Evolutionary conservation across 2,329 filamentous ascomycete genomes (phyloP).

Genomic region (Cercospora sojina): DNA sequence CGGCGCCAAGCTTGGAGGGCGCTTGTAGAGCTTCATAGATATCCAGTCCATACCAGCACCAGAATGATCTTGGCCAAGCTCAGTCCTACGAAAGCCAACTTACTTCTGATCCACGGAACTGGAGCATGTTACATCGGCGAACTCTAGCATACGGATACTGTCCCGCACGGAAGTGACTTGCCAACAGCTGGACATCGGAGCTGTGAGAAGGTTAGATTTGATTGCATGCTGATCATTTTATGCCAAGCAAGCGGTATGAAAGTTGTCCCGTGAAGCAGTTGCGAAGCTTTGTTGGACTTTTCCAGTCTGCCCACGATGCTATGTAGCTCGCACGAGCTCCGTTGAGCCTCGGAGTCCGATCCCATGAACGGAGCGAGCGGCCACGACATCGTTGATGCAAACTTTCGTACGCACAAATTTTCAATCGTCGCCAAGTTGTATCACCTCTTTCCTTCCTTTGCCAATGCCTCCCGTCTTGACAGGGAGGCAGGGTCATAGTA

Average conservation of each 20-base stretch:
- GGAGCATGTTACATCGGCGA: neutral
- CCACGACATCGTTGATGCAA: too few species aligned
- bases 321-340: neutral
- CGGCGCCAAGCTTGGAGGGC: neutral
- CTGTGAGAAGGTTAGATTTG: neutral
- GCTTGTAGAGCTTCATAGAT: neutral
- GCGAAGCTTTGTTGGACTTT: too few species aligned
- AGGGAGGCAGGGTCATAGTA: slow-evolving; percentile 25
- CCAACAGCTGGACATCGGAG: neutral
- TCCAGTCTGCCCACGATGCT: neutral
- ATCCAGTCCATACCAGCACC: neutral
- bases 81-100: neutral
- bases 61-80: neutral
- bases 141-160: neutral
- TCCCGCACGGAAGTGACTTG: neutral
- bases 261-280: too few species aligned
- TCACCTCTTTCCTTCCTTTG: neutral
- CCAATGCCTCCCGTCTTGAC: slow-evolving; percentile 22
- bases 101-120: neutral
- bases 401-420: too few species aligned
- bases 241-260: too few species aligned
- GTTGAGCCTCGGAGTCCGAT: too few species aligned
- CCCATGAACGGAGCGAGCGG: too few species aligned
- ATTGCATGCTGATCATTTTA: neutral
- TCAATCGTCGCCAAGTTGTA: too few species aligned